A percentile compares a stretch with the other conserved stretches of the same genome.
Conservation (phyloP, 805 yeast species). For the Saturnispora saitoi region DNA sequence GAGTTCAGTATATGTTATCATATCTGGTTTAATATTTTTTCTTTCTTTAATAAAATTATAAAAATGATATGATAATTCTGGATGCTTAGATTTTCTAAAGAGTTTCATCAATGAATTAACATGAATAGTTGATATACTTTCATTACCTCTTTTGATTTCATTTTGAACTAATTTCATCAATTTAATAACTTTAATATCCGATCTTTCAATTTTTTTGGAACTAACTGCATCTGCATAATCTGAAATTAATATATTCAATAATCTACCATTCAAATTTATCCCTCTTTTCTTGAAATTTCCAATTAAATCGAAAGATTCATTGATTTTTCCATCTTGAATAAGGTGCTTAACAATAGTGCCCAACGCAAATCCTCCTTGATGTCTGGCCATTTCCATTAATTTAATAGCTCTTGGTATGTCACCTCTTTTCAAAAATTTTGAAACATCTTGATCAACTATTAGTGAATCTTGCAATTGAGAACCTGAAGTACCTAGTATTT, state of each 20-base stretch:
- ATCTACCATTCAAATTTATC: conserved; percentile 41
- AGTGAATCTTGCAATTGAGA: conserved; percentile 51
- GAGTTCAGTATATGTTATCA: conserved; percentile 28
- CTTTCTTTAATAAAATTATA: conserved; percentile 24
- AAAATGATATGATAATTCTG: conserved; percentile 31
- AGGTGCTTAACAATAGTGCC: conserved; percentile 50
- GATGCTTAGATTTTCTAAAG: conserved; percentile 33
- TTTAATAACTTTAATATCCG: conserved; percentile 28
- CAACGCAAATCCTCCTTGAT: conserved; percentile 50
- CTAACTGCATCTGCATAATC: conserved; percentile 30
- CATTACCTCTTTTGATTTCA: conserved; percentile 22
- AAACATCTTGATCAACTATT: conserved; percentile 45
- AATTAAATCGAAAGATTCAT: conserved; percentile 42
- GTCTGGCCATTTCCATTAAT: conserved; percentile 20
- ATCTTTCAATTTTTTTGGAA: not conserved
- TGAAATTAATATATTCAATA: conserved; percentile 38
- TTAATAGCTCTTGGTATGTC: conserved; percentile 42
- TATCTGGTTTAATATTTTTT: conserved; percentile 24
- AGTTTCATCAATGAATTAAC: conserved; percentile 41
- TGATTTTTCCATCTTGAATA: conserved; percentile 34
- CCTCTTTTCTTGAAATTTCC: conserved; percentile 57
- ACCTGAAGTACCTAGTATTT: conserved; percentile 51
- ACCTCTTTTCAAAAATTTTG: conserved; percentile 41
- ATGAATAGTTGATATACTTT: conserved; percentile 32
- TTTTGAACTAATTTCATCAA: conserved; percentile 28